Conservation (phyloP, 176 grass and related monocot species). For the Cocos nucifera region DNA sequence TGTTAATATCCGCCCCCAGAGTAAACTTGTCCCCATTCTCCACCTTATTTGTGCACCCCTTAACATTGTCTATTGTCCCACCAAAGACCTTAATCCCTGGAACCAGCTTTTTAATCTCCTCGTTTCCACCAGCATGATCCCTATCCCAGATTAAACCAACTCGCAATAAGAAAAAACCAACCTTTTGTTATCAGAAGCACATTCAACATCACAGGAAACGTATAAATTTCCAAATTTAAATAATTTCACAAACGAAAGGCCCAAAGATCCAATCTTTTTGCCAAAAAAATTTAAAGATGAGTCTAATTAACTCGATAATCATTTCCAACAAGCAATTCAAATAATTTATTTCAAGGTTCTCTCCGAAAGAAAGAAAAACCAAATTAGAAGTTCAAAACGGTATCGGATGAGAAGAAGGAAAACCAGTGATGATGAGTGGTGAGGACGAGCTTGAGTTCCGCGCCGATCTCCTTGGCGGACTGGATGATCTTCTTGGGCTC, state of each 20-base stretch:
- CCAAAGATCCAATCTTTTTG: no score
- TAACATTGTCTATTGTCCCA: conserved; percentile 76
- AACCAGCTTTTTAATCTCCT: conserved; percentile 55
- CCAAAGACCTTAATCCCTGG: conserved; percentile 86
- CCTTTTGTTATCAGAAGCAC: not conserved
- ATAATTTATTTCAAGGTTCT: no score
- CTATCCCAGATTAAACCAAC: conserved; percentile 13
- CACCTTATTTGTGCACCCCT: conserved; percentile 70
- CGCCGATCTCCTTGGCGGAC: conserved; percentile 53
- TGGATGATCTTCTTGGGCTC: conserved; percentile 72
- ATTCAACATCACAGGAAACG: no score
- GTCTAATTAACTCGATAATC: no score
- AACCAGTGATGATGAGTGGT: conserved; percentile 94
- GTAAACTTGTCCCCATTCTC: conserved; percentile 77
- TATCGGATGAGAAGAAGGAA: not conserved
- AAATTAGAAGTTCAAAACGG: not conserved
- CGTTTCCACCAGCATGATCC: conserved; percentile 96
- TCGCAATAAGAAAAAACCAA: not conserved
- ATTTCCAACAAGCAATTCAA: no score
- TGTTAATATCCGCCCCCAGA: conserved; percentile 60
- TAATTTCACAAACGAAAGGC: no score
- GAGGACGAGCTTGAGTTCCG: conserved; percentile 46
- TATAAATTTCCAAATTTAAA: no score
- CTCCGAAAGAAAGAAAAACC: not conserved
- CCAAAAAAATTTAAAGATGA: no score